A percentile compares a stretch with the other conserved stretches of the same genome.
Conservation (phyloP, 148 eudicot species). For the Tetragonia tetragonoides region DNA sequence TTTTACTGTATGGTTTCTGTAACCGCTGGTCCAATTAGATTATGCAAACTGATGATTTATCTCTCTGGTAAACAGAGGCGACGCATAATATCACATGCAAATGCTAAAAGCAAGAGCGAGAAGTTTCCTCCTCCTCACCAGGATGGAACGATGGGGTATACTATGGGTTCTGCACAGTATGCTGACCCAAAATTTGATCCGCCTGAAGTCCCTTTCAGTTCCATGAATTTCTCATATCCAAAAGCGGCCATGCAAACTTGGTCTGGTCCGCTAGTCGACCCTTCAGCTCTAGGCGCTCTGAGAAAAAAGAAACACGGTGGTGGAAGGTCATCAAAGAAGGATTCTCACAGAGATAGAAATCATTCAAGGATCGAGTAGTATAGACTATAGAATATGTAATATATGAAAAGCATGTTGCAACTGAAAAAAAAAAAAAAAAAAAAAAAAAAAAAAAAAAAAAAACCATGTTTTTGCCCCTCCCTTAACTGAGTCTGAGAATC, state of each 20-base stretch:
- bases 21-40: not conserved
- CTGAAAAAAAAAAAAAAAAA: too few relatives aligned
- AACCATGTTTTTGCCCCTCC: not conserved
- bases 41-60: not conserved
- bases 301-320: conserved; percentile 47
- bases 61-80: conserved; percentile 47
- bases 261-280: conserved; percentile 75
- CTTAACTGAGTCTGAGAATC: not conserved
- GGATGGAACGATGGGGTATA: conserved; percentile 71
- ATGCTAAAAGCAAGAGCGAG: conserved; percentile 84
- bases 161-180: conserved; percentile 51
- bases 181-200: conserved; percentile 56
- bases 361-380: conserved; percentile 10
- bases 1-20: not conserved
- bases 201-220: conserved; percentile 61
- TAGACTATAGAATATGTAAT: not conserved
- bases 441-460: too few relatives aligned
- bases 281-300: conserved; percentile 39
- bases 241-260: conserved; percentile 65
- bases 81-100: conserved; percentile 62
- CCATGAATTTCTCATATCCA: conserved; percentile 57
- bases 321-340: conserved; percentile 37
- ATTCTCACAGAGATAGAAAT: conserved; percentile 31
- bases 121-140: conserved; percentile 88
- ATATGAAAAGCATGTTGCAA: not conserved